Evolutionary conservation across 148 eudicot species (phyloP).

Genomic region (Dianthus caryophyllus): DNA sequence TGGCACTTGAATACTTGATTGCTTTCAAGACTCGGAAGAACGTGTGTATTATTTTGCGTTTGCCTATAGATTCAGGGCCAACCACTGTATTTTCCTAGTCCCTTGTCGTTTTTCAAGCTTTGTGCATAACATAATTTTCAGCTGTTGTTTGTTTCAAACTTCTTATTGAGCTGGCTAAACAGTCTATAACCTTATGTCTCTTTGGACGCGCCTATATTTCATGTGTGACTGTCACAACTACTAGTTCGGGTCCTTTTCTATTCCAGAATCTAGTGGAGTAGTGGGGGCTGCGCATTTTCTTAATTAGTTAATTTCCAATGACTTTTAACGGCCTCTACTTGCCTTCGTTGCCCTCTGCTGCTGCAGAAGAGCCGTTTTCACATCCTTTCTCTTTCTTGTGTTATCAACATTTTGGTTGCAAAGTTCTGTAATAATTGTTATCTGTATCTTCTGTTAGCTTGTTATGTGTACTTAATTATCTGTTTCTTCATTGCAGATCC

Average conservation of each 20-base stretch:
- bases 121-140: background rate
- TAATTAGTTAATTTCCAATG: no score
- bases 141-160: background rate
- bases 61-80: background rate
- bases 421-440: background rate
- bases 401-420: background rate
- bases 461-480: background rate
- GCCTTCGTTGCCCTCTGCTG: no score
- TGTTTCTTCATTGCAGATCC: slow-evolving; percentile 49
- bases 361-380: background rate
- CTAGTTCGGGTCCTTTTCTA: background rate
- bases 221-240: background rate
- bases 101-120: background rate
- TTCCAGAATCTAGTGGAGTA: background rate
- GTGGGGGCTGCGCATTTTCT: no score
- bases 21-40: background rate
- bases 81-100: background rate
- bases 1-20: background rate
- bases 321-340: no score
- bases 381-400: background rate
- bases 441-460: background rate
- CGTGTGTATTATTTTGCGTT: background rate
- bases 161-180: background rate
- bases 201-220: background rate
- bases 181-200: background rate